phyloP scores from a whole-genome alignment of 2,329 filamentous ascomycete genomes.

The Trichoderma hamatum region DNA sequence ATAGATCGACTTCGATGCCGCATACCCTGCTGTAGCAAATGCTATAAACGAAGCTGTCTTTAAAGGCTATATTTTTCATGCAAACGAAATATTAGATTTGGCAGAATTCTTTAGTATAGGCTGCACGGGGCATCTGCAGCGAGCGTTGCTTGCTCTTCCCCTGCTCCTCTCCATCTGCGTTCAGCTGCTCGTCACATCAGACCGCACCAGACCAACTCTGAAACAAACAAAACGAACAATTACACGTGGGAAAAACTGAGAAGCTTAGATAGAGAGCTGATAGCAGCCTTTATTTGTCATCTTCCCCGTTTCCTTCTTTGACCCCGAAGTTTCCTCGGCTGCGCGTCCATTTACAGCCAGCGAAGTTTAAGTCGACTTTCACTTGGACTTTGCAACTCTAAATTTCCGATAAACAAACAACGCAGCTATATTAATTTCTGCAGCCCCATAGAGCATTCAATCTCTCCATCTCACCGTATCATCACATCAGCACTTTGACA shows the following conservation, averaged over 20 bases:
- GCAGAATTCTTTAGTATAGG: neutral
- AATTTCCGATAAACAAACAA: neutral
- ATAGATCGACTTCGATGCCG: neutral
- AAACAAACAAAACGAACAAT: neutral
- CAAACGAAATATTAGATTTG: neutral
- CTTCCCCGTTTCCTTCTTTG: neutral
- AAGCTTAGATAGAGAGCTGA: neutral
- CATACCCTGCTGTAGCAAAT: neutral
- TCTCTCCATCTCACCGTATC: neutral
- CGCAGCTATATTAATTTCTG: neutral
- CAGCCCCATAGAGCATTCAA: neutral
- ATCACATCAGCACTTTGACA: neutral
- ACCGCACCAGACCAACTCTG: neutral
- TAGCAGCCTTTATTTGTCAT: neutral
- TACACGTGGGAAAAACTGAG: neutral
- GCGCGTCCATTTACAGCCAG: neutral
- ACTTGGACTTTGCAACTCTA: neutral
- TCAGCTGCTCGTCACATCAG: neutral
- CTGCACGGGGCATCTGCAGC: neutral
- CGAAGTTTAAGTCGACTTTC: neutral
- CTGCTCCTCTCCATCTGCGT: neutral
- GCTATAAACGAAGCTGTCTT: neutral
- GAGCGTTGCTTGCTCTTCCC: neutral
- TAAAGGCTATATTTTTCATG: neutral
- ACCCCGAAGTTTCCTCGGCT: neutral